Evolutionary conservation across 192 early-diverging fungal genomes (phyloP).

Genomic region (Geranomyces michiganensis): DNA sequence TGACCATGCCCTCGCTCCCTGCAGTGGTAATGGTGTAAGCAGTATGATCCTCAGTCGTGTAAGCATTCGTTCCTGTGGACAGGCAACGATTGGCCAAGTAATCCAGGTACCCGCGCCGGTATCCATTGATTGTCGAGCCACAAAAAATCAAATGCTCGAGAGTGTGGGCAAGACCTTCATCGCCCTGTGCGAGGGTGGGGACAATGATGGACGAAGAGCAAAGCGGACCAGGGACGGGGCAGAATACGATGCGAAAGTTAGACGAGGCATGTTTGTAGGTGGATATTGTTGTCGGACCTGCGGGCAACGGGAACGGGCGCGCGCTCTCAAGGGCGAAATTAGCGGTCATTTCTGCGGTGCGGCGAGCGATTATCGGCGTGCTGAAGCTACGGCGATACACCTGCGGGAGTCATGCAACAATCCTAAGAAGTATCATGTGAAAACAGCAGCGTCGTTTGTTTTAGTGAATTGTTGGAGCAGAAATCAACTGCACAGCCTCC

Average conservation of each 20-base stretch:
- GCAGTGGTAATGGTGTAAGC: slow-evolving; percentile 70
- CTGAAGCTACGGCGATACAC: too few species aligned
- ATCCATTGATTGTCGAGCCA: slow-evolving; percentile 68
- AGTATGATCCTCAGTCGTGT: slow-evolving; percentile 66
- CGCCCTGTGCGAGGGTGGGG: slow-evolving; percentile 66
- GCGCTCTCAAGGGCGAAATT: slow-evolving; percentile 20
- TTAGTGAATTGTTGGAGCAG: too few species aligned
- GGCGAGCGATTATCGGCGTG: too few species aligned
- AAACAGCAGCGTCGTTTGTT: too few species aligned
- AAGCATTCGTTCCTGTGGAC: slow-evolving; percentile 76
- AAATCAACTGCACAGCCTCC: too few species aligned
- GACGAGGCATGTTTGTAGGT: slow-evolving; percentile 34
- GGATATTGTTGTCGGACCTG: slow-evolving; percentile 3
- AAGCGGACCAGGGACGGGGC: slow-evolving; percentile 66
- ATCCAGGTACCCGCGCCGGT: slow-evolving; percentile 74
- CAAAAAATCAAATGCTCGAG: slow-evolving; percentile 85
- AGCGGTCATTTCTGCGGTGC: neutral
- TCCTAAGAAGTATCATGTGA: too few species aligned
- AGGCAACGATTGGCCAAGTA: slow-evolving; percentile 70
- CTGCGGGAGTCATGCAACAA: too few species aligned
- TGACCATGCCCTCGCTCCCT: slow-evolving; percentile 69
- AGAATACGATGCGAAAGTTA: slow-evolving; percentile 60
- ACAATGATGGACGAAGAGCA: slow-evolving; percentile 69
- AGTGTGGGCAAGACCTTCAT: slow-evolving; percentile 81
- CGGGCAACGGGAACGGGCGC: slow-evolving; percentile 19